A percentile compares a stretch with the other conserved stretches of the same genome.
Evolutionary conservation across 164 flowering plant genomes (phyloP).

Genomic region (Hamamelis virginiana): DNA sequence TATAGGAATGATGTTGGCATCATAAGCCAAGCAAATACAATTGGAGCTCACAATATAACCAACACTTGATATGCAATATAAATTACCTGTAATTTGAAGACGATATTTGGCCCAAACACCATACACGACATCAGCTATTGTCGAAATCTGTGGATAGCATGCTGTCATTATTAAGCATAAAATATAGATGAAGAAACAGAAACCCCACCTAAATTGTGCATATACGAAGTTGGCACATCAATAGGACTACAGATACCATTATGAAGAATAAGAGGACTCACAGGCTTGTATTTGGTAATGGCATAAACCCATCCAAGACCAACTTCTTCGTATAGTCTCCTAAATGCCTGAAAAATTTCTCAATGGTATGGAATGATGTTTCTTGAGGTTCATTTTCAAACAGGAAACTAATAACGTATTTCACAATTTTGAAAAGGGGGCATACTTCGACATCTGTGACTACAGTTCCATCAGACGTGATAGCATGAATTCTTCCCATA

Average conservation of each 20-base stretch:
- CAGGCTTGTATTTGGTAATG: constrained; percentile 84
- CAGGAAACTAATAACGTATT: neutral
- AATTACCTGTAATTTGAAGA: constrained; percentile 60
- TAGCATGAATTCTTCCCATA: constrained; percentile 94
- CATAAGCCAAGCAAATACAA: neutral
- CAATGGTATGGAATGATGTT: constrained; percentile 5
- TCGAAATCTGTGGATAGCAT: constrained; percentile 38
- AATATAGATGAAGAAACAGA: neutral
- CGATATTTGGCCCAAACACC: constrained; percentile 76
- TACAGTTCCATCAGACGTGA: constrained; percentile 81
- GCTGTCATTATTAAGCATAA: neutral
- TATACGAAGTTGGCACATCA: neutral
- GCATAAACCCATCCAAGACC: constrained; percentile 98
- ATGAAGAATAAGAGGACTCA: constrained; percentile 26
- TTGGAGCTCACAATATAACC: neutral
- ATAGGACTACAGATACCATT: neutral
- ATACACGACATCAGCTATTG: constrained; percentile 54
- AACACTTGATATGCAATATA: neutral
- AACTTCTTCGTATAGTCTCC: constrained; percentile 84
- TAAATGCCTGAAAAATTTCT: constrained; percentile 63
- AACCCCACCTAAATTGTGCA: neutral
- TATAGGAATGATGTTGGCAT: neutral
- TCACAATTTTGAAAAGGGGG: neutral
- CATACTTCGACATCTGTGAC: constrained; percentile 83
- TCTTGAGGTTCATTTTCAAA: neutral